Base-by-base conservation (phyloP, 129 eudicot species). In the Calendula officinalis region DNA sequence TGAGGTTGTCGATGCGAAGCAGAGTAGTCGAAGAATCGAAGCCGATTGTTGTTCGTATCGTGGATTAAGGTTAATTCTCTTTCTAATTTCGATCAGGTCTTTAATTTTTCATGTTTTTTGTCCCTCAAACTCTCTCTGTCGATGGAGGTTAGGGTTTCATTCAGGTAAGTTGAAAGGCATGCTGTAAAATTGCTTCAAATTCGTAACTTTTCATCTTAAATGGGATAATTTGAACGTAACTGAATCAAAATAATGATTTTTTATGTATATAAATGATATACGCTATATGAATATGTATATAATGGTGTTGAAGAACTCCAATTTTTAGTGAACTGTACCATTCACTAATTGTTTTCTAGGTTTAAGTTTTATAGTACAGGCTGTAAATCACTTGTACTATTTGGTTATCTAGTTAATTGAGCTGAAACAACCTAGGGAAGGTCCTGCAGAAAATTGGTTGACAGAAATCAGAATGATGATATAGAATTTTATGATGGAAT, bases 61-160 rank as follows among this genome's bases (percentile, higher is more conserved):
- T 34, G 7, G 56, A 64, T 47, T 35, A 64, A 48, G 69, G 69
- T 64, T 39, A 5, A 35, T 64, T 48, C 15, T 47, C 16, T 34
- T 35, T 36, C 2, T 16, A 6, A 14, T 35, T 64, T 48, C 15
- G n/a, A 48, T 47, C n/a, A 8, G 14, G 0, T 47, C 16, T 33
- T 37, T 32, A 15, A 15, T 58, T 14, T 59, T 43, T 27, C 8
- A 32, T 46, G 13, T 0, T 46, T 33, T 32, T 14, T 16, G 46
- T 5, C 14, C 16, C n/a, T 35, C 8, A 33, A 47, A 46, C 43
- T 35, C 34, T 11, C 9, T 64, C 3, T 34, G 45, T 64, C 46
- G 27, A 52, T 47, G 12, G 54, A n/a, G n/a, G 16, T 48, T 64
- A 64, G 69, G 69, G 69, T 64, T 64, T 64, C 58, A 47, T 46